A percentile compares a stretch with the other conserved stretches of the same genome.
These are phyloP conservation scores for Crithidia sp. DNA, from an alignment of 208 protist species.

Conservation along the genomic window DNA sequence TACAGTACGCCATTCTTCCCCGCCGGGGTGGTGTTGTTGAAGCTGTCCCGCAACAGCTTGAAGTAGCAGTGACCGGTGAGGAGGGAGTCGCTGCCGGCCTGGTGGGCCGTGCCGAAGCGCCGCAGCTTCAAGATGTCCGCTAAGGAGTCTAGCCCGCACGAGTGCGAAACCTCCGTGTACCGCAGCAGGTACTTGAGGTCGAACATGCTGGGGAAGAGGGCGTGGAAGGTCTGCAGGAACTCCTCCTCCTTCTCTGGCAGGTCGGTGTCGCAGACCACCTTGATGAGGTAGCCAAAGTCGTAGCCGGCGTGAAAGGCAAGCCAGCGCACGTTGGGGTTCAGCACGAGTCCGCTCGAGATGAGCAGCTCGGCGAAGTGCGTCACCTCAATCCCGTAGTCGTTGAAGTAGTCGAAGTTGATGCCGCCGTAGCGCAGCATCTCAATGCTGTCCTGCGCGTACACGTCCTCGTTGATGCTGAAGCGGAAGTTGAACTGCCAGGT, in stretches of 20 bases:
- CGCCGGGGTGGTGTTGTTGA: conserved; percentile 83
- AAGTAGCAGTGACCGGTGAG: conserved; percentile 99
- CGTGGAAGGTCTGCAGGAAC: conserved; percentile 96
- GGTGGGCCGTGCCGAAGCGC: conserved; percentile 93
- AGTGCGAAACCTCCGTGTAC: conserved; percentile 89
- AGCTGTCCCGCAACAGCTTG: conserved; percentile 93
- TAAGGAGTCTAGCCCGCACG: conserved; percentile 96
- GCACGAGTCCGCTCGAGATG: conserved; percentile 96
- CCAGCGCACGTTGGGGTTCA: conserved; percentile 97
- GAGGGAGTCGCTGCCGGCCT: conserved; percentile 97
- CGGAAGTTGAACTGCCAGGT: conserved; percentile 99
- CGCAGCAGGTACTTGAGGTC: conserved; percentile 99
- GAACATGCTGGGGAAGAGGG: conserved; percentile 97
- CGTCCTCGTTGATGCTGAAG: conserved; percentile 96
- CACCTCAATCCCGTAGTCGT: conserved; percentile 95
- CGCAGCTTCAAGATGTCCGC: conserved; percentile 95
- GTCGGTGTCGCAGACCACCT: conserved; percentile 95
- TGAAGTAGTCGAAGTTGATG: conserved; percentile 97
- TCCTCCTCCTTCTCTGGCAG: conserved; percentile 97
- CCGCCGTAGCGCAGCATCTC: conserved; percentile 95
- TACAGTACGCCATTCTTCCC: conserved; percentile 94
- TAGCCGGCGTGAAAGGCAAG: conserved; percentile 99
- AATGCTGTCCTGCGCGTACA: conserved; percentile 98
- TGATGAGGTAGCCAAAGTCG: conserved; percentile 98
- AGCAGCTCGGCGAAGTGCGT: conserved; percentile 97